Evolutionary conservation across 164 flowering plant species (phyloP).

Genomic region (Piper betle): DNA sequence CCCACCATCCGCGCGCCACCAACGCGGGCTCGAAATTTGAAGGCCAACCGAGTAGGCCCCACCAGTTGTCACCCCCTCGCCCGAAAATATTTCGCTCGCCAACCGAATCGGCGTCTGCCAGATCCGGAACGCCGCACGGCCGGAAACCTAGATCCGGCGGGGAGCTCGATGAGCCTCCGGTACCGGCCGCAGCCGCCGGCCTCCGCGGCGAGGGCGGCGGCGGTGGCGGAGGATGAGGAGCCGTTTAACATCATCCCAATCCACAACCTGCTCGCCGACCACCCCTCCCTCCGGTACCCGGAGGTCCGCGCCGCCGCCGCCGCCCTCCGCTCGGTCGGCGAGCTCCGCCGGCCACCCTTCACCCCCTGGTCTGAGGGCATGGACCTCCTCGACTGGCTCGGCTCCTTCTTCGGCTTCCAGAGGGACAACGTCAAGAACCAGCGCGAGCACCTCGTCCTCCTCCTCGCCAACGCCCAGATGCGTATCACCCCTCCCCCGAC

Average conservation of each 20-base stretch:
- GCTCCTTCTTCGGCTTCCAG: constrained; percentile 79
- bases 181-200: constrained; percentile 5
- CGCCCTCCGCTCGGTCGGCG: constrained; percentile 46
- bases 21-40: no score
- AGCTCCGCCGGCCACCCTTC: constrained; percentile 57
- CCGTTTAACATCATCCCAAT: constrained; percentile 39
- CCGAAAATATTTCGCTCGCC: no score
- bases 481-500: constrained; percentile 56
- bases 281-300: constrained; percentile 71
- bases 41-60: no score
- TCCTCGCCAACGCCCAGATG: constrained; percentile 89
- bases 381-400: constrained; percentile 92
- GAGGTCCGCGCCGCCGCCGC: constrained; percentile 82
- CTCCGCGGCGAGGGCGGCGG: background rate
- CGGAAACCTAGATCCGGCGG: background rate
- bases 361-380: constrained; percentile 22
- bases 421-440: constrained; percentile 77
- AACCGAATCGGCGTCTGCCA: no score
- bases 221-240: background rate
- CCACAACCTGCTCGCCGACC: constrained; percentile 62
- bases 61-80: no score
- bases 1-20: no score
- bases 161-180: constrained; percentile 6
- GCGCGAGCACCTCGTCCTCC: constrained; percentile 82
- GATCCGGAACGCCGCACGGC: no score